Percentiles rank a stretch among this genome's conserved stretches.
Conservation (phyloP, 108 stramenopile species). For the Bacterosira constricta region DNA sequence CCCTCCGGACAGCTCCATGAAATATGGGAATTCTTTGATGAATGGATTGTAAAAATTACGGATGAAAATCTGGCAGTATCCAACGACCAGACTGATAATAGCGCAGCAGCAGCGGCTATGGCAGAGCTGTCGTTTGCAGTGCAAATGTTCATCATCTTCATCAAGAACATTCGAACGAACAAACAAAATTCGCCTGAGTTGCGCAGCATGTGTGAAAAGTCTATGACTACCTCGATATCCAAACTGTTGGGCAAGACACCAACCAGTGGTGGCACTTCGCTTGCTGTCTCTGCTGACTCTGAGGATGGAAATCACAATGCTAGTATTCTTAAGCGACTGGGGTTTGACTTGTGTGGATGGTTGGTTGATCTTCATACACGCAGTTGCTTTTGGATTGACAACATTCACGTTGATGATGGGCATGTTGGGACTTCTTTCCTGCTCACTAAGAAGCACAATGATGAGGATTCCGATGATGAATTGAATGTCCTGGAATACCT, state of each 20-base stretch:
- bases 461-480: neutral
- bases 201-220: slow-evolving; percentile 30
- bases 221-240: slow-evolving; percentile 24
- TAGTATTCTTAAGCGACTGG: neutral
- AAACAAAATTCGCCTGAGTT: slow-evolving; percentile 42
- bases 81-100: neutral
- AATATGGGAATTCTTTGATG: slow-evolving; percentile 46
- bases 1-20: slow-evolving; percentile 41
- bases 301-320: neutral
- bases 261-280: neutral
- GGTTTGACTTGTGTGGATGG: slow-evolving; percentile 48
- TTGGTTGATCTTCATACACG: slow-evolving; percentile 50
- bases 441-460: slow-evolving; percentile 2
- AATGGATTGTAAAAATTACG: slow-evolving; percentile 6
- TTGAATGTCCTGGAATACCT: slow-evolving; percentile 24
- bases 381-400: slow-evolving; percentile 51
- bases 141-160: slow-evolving; percentile 44
- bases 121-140: slow-evolving; percentile 31
- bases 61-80: neutral
- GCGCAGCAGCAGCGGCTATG: neutral
- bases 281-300: neutral
- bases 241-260: slow-evolving; percentile 21
- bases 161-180: slow-evolving; percentile 36
- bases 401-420: neutral
- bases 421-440: slow-evolving; percentile 21